phyloP scores from a whole-genome alignment of 148 eudicot genomes.

The Suaeda aralocaspica region DNA sequence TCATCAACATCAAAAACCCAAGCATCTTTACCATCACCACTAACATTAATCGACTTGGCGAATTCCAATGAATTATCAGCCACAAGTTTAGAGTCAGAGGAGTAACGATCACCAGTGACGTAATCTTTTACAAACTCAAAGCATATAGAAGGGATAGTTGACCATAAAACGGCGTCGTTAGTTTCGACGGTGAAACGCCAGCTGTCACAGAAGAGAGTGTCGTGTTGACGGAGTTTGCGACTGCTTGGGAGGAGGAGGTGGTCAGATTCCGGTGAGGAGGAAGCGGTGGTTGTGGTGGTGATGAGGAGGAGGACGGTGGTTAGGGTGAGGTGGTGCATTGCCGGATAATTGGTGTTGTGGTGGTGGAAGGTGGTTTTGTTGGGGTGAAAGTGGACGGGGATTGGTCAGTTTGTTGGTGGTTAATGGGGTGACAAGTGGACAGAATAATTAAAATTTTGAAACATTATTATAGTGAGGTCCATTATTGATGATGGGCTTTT shows the following conservation, averaged over 20 bases:
- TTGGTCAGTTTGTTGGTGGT: not conserved
- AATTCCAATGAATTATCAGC: slow-evolving; percentile 38
- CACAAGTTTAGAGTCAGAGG: slow-evolving; percentile 44
- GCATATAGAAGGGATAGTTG: slow-evolving; percentile 45
- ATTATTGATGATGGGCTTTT: too few species aligned
- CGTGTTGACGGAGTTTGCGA: slow-evolving; percentile 18
- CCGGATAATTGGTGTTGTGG: slow-evolving; percentile 18
- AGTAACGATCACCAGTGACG: slow-evolving; percentile 44
- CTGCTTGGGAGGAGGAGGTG: slow-evolving; percentile 10
- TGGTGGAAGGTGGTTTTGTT: not conserved
- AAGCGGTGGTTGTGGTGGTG: slow-evolving; percentile 21
- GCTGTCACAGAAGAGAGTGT: slow-evolving; percentile 52
- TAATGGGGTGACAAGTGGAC: too few species aligned
- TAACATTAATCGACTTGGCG: slow-evolving; percentile 40
- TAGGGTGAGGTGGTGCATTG: slow-evolving; percentile 25
- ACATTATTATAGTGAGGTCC: too few species aligned
- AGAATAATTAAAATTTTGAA: too few species aligned
- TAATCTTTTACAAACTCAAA: slow-evolving; percentile 41
- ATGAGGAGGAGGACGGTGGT: slow-evolving; percentile 16
- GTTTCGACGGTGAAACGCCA: slow-evolving; percentile 80
- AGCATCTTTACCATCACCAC: slow-evolving; percentile 52
- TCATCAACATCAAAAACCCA: slow-evolving; percentile 92
- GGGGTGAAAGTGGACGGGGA: not conserved
- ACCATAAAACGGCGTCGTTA: slow-evolving; percentile 55
- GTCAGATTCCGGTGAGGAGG: slow-evolving; percentile 24